Base-by-base conservation (phyloP, 2,329 filamentous ascomycete genomes). In the Botryotinia convoluta region DNA sequence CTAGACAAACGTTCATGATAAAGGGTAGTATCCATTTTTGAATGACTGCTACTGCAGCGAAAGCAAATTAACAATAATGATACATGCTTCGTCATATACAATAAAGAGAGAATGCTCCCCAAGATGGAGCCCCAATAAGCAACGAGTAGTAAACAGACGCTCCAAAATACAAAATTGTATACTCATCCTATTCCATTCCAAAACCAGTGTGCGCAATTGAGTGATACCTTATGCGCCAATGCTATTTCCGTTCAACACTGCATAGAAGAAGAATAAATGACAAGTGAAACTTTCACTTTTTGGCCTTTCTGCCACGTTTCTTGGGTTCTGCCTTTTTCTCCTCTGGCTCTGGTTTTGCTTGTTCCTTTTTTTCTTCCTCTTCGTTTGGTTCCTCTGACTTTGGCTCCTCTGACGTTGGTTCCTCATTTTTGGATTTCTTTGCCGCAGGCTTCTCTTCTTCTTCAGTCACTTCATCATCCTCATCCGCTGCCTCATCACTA, bases 251-350 rank as follows among this genome's bases (percentile, higher is more conserved):
- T 42, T 68, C 35, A 29, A n/a, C 32, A 10, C 29, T 32, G 9
- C 18, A 54, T 42, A 42, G 16, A 29, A 32, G 2, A 7, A 68
- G 35, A 68, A 68, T 57, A 37, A 32, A 22, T 16, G 65, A 12
- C 22, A 26, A 32, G 65, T 57, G 35, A 42, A 14, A 62, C n/a
- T 45, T 67, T 72, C 64, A 72, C 64, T 72, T 69, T 42, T 69
- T 72, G 12, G 51, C 42, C 42, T 72, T 68, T 37, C 42, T 69
- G 32, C 54, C 51, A 57, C 45, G 45, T 2, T 73, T 57, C 16
- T 72, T 45, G 10, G 69, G 45, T 8, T 26, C 35, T 18, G 35
- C 48, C 70, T 67, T 67, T 51, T 51, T 16, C 32, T 26, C 39
- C 22, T 37, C 42, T 68, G 51, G n/a, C n/a, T 72, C 37, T 18